Conservation (phyloP, 306 rosid genomes). For the Abrus precatorius region DNA sequence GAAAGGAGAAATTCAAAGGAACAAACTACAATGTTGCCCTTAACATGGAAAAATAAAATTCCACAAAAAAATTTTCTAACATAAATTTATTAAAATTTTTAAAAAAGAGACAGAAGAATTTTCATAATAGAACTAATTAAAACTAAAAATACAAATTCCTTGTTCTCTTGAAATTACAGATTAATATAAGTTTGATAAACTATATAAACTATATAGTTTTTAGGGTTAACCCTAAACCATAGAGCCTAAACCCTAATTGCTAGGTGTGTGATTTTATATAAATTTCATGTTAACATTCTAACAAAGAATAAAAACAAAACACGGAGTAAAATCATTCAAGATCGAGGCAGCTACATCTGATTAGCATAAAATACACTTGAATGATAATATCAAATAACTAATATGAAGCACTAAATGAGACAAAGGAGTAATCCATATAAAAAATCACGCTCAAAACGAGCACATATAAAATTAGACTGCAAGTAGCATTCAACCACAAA, state of each 20-base stretch:
- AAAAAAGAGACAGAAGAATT: neutral
- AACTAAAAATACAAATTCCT: neutral
- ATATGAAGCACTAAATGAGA: slow-evolving; percentile 17
- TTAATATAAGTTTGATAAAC: neutral
- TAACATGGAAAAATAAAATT: neutral
- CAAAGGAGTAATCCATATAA: slow-evolving; percentile 7
- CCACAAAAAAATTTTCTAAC: neutral
- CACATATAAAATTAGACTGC: slow-evolving; percentile 6
- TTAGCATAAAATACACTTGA: slow-evolving; percentile 19
- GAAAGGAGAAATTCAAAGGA: neutral
- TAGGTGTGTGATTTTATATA: neutral
- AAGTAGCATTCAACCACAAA: neutral
- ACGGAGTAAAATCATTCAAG: neutral
- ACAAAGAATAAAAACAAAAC: slow-evolving; percentile 25
- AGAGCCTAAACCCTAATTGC: too few species aligned
- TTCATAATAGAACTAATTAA: neutral
- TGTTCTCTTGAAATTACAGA: neutral
- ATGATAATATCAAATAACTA: slow-evolving; percentile 23
- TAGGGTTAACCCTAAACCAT: too few species aligned
- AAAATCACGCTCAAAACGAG: slow-evolving; percentile 9
- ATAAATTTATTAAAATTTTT: neutral
- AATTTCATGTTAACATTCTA: neutral
- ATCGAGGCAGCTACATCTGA: slow-evolving; percentile 12
- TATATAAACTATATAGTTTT: too few species aligned
- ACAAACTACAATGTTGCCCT: neutral